Conservation (phyloP, 306 rosid genomes). For the Argentina anserina region DNA sequence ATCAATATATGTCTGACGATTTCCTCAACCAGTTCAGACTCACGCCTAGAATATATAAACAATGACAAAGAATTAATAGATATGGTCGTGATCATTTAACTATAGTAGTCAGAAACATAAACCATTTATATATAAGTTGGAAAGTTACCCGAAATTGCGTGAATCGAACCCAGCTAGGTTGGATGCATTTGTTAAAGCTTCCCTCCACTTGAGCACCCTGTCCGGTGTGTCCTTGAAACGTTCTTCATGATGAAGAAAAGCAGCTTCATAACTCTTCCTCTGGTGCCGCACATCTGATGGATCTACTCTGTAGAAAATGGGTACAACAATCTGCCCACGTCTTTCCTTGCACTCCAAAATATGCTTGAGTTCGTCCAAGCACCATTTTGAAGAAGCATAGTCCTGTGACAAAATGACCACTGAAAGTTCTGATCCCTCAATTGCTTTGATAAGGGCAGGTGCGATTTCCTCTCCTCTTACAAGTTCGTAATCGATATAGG, state of each 20-base stretch:
- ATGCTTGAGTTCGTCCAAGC: conserved; percentile 8
- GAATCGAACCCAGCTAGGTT: not conserved
- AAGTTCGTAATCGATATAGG: not conserved
- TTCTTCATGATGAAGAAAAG: not conserved
- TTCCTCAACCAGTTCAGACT: too few relatives aligned
- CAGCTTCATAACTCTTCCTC: not conserved
- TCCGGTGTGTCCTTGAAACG: not conserved
- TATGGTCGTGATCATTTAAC: too few relatives aligned
- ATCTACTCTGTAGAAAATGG: not conserved
- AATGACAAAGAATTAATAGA: too few relatives aligned
- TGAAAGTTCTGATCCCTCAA: not conserved
- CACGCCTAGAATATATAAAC: too few relatives aligned
- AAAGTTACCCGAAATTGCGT: not conserved
- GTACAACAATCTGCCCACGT: not conserved
- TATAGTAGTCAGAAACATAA: too few relatives aligned
- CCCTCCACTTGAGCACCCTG: not conserved
- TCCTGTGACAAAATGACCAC: not conserved
- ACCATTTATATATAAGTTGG: too few relatives aligned
- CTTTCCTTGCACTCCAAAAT: not conserved
- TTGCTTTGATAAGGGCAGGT: not conserved
- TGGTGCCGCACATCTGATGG: not conserved
- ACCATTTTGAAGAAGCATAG: not conserved
- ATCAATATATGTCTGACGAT: too few relatives aligned
- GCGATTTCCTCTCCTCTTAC: not conserved
- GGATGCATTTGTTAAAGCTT: conserved; percentile 3